Evolutionary conservation across 192 early-diverging fungal genomes (phyloP).

Genomic region (Backusella morwellensis): DNA sequence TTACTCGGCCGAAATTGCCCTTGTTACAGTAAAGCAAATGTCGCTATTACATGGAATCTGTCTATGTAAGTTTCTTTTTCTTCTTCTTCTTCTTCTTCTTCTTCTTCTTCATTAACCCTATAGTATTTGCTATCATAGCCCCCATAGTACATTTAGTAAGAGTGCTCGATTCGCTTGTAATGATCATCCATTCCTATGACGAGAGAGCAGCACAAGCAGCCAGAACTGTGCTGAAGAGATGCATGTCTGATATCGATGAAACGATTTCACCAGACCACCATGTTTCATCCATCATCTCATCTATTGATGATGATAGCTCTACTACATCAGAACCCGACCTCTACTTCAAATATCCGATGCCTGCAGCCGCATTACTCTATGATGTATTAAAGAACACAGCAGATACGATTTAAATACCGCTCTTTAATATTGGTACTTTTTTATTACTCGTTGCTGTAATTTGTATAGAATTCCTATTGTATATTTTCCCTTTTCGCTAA

Average conservation of each 20-base stretch:
- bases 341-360: constrained; percentile 5
- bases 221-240: not conserved
- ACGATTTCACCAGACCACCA: not conserved
- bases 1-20: not conserved
- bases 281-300: not conserved
- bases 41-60: not conserved
- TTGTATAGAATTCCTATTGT: not conserved
- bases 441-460: not conserved
- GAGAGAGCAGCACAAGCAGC: not conserved
- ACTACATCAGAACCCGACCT: not conserved
- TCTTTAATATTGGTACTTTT: not conserved
- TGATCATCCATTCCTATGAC: not conserved
- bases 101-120: not conserved
- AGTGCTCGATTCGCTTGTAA: not conserved
- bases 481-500: not conserved
- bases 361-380: constrained; percentile 2
- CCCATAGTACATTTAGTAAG: not conserved
- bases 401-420: not conserved
- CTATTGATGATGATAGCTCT: not conserved
- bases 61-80: not conserved
- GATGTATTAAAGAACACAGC: not conserved
- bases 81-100: not conserved
- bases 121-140: not conserved
- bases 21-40: not conserved
- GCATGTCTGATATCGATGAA: not conserved